These are phyloP conservation scores for Ceratobasidium sp. DNA, from an alignment of 1,284 basidiomycete species.

Conservation along the genomic window DNA sequence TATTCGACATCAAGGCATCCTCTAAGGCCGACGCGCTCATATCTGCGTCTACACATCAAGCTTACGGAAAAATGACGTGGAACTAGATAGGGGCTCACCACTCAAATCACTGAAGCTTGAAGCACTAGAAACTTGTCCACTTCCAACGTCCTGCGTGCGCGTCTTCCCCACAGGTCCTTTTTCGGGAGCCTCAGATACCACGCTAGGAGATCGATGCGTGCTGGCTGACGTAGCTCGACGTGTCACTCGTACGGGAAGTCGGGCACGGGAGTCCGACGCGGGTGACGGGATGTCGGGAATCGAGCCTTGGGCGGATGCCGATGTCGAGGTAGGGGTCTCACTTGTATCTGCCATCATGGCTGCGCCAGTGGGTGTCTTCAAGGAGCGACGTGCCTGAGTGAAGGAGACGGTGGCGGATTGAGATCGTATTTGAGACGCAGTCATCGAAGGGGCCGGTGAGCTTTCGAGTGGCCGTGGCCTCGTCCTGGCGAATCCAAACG, in stretches of 20 bases:
- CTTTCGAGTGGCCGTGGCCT: constrained; percentile 50
- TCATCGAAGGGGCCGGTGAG: constrained; percentile 2
- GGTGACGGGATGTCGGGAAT: constrained; percentile 83
- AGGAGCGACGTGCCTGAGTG: constrained; percentile 6
- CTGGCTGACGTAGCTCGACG: constrained; percentile 55
- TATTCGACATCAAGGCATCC: constrained; percentile 78
- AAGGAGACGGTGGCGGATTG: constrained; percentile 34
- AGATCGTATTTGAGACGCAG: constrained; percentile 49
- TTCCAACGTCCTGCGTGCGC: constrained; percentile 67
- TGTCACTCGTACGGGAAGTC: constrained; percentile 60
- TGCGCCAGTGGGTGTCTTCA: constrained; percentile 67
- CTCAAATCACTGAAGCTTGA: constrained; percentile 88
- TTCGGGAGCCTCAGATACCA: constrained; percentile 50
- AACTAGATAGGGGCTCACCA: constrained; percentile 62
- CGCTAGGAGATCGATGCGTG: constrained; percentile 68
- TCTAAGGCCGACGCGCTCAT: constrained; percentile 80
- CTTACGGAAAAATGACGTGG: constrained; percentile 33
- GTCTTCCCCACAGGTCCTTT: constrained; percentile 49
- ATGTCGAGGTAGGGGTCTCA: constrained; percentile 40
- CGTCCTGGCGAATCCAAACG: constrained; percentile 75
- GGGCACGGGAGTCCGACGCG: constrained; percentile 64
- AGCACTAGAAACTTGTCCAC: constrained; percentile 74
- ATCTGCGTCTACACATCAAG: constrained; percentile 67
- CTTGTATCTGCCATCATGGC: constrained; percentile 49
- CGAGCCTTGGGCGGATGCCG: constrained; percentile 76